Evolutionary conservation across 2,329 filamentous ascomycete genomes (phyloP).

Genomic region (Ophiostoma piceae): DNA sequence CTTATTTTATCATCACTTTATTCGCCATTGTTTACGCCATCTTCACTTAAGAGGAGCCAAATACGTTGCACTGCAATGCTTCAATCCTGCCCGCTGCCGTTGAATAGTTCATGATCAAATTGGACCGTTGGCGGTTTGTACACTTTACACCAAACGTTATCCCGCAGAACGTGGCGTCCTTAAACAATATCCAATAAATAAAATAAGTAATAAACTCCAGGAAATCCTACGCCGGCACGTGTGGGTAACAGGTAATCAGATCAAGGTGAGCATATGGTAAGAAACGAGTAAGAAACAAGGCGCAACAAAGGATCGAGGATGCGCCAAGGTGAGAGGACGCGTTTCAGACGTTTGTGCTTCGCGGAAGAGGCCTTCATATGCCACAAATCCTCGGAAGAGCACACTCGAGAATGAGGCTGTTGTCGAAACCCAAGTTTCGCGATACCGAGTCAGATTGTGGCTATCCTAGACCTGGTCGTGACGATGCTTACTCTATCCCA

Average conservation of each 20-base stretch:
- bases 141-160: background rate
- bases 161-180: background rate
- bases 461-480: background rate
- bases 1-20: background rate
- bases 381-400: background rate
- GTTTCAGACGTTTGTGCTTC: background rate
- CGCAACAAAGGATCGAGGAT: background rate
- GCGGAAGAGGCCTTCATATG: background rate
- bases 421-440: background rate
- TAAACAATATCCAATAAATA: background rate
- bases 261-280: background rate
- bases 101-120: no score
- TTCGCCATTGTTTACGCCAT: background rate
- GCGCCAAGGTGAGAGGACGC: background rate
- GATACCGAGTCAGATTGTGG: background rate
- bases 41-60: background rate
- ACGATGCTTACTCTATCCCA: background rate
- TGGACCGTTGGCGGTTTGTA: background rate
- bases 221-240: background rate
- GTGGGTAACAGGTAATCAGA: background rate
- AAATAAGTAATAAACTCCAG: background rate
- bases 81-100: background rate
- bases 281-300: background rate
- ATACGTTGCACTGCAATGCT: background rate
- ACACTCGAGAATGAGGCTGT: background rate